Base-by-base conservation (phyloP, 2,329 filamentous ascomycete species). In the Beauveria varroae region DNA sequence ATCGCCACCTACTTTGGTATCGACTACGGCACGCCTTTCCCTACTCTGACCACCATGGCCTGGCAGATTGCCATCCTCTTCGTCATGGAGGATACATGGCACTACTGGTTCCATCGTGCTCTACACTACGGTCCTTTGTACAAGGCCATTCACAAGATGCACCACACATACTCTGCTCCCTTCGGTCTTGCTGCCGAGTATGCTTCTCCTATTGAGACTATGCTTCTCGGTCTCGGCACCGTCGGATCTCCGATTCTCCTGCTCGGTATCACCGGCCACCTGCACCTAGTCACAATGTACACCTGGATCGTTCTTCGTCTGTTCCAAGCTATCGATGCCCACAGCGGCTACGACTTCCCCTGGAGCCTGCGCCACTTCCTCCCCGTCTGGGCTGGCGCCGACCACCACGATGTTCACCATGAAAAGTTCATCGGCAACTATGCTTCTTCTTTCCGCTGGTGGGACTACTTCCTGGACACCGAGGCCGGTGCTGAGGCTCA, bases 401-500 rank as follows among this genome's bases (percentile, higher is more conserved):
- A 96, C 69, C 93, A 98, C 79, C 95, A 99, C 79, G 95, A 99
- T 72, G 81, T 92, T 50, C 95, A 99, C 79, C 95, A 99, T 79
- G 95, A 99, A 81, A 91, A 92, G 74, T 99, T 99, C 79, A 92
- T 99, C 65, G 95, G 95, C 69, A 99, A 99, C 81, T 99, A 98
- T 75, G 82, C 93, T 57, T 96, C 92, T 73, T 96, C 91, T 81
- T 99, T 99, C 86, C 86, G 93, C 75, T 99, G 95, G 95, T 99
- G 95, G 95, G 95, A 99, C 79, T 96, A 89, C 75, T 75, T 87
- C 68, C 83, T 98, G 67, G 93, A 97, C 76, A 99, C 95, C 64
- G 93, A 99, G 82, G 91, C 91, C 65, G 91, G 90, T 58, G 85
- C 90, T 43, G 93, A 96, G 76, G 91, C 93, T 46, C 84, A 89